Evolutionary conservation across 345 rosid species (phyloP), one percentile per base, ranked within the genome.

Genomic region (Gossypium sturtianum): DNA sequence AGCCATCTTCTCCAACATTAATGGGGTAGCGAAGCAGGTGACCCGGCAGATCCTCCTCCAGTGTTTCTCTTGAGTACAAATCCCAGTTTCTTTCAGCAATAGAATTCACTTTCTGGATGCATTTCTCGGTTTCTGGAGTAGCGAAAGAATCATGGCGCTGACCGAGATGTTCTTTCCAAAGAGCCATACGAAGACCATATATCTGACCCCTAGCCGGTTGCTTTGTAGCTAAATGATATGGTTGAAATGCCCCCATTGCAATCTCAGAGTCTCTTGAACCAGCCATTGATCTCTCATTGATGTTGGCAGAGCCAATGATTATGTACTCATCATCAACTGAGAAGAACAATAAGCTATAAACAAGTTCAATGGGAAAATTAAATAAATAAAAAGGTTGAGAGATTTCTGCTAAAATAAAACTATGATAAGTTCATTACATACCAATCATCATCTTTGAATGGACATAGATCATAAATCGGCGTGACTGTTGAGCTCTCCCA

Each of bases 361-460:
- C 2, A 9, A 12, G 25, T 25, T 2, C 2, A 59, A 25, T 7
- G 27, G 20, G 19, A 23, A 22, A 45, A 47, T 22, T 17, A 34
- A 34, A 34, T 5, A 34, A 34, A 34, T 34, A 34, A 54, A n/a
- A 22, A 68, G 43, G 15, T 59, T 25, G 8, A 19, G 27, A 62
- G 47, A 34, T 29, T 61, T 61, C 41, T 61, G 43, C 11, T 34
- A 15, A 61, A 61, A 16, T 62, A 63, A 9, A 71, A 25, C n/a
- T 29, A 52, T 53, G 20, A 4, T 1, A 34, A 25, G 3, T n/a
- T 17, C 2, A 0, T 54, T 4, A 57, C 78, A 62, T 81, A 88
- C 97, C 94, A 23, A 91, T 93, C 95, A 93, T 93, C 93, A 84
- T 82, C 83, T 93, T 93, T 2, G 98, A 81, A 76, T 93, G 98